These are phyloP conservation scores for Imleria badia DNA, from an alignment of 768 basidiomycete genomes.

Conservation along the genomic window DNA sequence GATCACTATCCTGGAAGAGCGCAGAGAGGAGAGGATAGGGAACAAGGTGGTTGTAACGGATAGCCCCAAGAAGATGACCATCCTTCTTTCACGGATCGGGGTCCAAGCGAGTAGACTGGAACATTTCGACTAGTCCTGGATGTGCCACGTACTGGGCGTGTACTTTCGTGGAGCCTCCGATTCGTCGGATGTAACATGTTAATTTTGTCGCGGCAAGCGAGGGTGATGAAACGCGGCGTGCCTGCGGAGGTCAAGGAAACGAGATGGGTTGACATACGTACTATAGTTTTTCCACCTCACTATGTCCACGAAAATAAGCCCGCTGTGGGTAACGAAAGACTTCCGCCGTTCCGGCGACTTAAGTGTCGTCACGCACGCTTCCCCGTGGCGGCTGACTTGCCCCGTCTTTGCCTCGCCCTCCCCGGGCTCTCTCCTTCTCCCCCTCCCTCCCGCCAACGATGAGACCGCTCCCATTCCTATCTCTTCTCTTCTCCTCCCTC, in stretches of 20 bases:
- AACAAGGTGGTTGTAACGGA: conserved; percentile 30
- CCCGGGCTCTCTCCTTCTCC: conserved; percentile 1
- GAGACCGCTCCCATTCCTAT: conserved; percentile 9
- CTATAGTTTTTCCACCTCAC: not conserved
- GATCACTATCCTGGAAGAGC: conserved; percentile 54
- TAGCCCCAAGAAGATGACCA: conserved; percentile 40
- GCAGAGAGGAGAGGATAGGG: conserved; percentile 30
- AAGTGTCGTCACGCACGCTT: conserved; percentile 17
- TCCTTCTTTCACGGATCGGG: conserved; percentile 46
- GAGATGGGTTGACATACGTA: not conserved
- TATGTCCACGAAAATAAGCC: conserved; percentile 4
- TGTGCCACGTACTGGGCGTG: too few relatives aligned
- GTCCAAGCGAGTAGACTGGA: conserved; percentile 47
- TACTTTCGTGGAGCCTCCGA: too few relatives aligned
- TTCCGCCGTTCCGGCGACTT: not conserved
- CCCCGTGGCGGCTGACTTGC: conserved; percentile 32
- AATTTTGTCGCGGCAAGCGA: not conserved
- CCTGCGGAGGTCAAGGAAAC: conserved; percentile 17
- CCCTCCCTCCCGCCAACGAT: conserved; percentile 10
- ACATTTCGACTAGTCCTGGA: conserved; percentile 45
- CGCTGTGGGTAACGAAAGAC: not conserved
- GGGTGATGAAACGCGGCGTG: conserved; percentile 18
- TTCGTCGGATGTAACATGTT: too few relatives aligned
- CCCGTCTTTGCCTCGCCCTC: conserved; percentile 6
- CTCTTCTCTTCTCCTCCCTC: conserved; percentile 31